Conservation (phyloP, 2,329 filamentous ascomycete species). For the Botrytis fabae region DNA sequence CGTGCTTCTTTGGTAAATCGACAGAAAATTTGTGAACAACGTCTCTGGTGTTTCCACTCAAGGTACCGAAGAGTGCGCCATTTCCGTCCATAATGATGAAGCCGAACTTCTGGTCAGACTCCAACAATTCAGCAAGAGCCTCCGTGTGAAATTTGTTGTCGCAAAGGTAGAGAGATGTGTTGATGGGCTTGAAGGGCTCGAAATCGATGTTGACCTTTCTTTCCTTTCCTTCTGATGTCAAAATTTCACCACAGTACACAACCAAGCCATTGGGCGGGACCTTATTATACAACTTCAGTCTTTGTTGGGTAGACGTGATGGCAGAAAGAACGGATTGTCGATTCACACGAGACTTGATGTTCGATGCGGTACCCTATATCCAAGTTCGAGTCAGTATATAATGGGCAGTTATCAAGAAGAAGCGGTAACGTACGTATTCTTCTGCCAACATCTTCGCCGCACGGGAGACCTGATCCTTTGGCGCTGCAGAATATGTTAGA, state of each 20-base stretch:
- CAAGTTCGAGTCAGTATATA: conserved; percentile 10
- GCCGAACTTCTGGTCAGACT: conserved; percentile 98
- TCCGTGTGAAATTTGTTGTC: conserved; percentile 99
- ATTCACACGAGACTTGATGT: conserved; percentile 99
- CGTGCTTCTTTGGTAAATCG: conserved; percentile 99
- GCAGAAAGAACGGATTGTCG: conserved; percentile 95
- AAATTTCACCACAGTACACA: conserved; percentile 99
- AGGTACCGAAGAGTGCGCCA: conserved; percentile 92
- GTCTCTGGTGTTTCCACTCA: conserved; percentile 96
- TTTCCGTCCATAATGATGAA: conserved; percentile 99
- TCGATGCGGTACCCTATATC: conserved; percentile 90
- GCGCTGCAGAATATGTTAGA: conserved; percentile 56
- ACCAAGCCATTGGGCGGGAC: conserved; percentile 97
- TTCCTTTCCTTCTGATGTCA: conserved; percentile 97
- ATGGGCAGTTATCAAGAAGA: conserved; percentile 23
- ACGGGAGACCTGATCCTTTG: conserved; percentile 96
- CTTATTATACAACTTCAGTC: conserved; percentile 98
- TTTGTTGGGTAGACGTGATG: conserved; percentile 98
- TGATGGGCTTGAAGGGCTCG: conserved; percentile 99
- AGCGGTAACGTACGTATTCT: conserved; percentile 76
- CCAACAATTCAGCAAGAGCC: conserved; percentile 91
- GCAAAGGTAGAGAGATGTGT: conserved; percentile 97
- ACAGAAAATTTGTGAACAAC: conserved; percentile 98
- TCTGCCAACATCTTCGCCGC: conserved; percentile 99
- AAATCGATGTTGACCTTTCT: conserved; percentile 99